Base-by-base conservation (phyloP, 179 eudicot genomes). In the Carnegiea gigantea region DNA sequence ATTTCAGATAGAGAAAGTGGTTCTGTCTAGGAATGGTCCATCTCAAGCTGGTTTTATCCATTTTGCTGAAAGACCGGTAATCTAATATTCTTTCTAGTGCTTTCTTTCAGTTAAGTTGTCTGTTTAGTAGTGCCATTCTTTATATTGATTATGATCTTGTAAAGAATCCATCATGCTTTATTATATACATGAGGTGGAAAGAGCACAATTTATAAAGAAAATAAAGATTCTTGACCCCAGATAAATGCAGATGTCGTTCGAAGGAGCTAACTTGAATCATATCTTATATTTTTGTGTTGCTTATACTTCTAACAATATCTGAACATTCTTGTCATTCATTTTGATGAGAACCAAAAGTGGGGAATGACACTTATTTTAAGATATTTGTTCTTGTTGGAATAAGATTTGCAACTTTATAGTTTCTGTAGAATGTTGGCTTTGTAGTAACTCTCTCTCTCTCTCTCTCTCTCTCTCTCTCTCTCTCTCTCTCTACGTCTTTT, bases 1-100 rank as follows among this genome's bases (percentile, higher is more conserved):
- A 14, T 90, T 91, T 85, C 93, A 92, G 97, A 83, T 91, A 83
- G 97, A 92, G 46, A 91, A 82, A 85, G 91, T 91, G 21, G 90
- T 89, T 72, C 77, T 92, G 67, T 89, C 90, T 40, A 90, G 82
- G 83, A 92, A 89, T 84, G 83, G 86, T 51, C 84, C 86, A 75
- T 87, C 87, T 74, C 86, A 88, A 40, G 90, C 89, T 83, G 97
- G 93, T 67, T 92, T 91, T 79, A 84, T 92, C 83, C 92, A 91
- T 86, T 92, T 90, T 38, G 54, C 81, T 77, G 72, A 80, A 49
- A 85, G 97, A 88, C 84, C 83, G 59, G 94, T 91, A 85, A 89
- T 87, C 82, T 83, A 30, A 30, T 36, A 7, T 73, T 36, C 11
- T 75, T 38, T 33, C n/a, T 23, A 33, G 14, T 76, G 21, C 51